Evolutionary conservation across 2,329 filamentous ascomycete genomes (phyloP), one percentile per base, ranked within the genome.

Genomic region (Emmonsiellopsis sp.): DNA sequence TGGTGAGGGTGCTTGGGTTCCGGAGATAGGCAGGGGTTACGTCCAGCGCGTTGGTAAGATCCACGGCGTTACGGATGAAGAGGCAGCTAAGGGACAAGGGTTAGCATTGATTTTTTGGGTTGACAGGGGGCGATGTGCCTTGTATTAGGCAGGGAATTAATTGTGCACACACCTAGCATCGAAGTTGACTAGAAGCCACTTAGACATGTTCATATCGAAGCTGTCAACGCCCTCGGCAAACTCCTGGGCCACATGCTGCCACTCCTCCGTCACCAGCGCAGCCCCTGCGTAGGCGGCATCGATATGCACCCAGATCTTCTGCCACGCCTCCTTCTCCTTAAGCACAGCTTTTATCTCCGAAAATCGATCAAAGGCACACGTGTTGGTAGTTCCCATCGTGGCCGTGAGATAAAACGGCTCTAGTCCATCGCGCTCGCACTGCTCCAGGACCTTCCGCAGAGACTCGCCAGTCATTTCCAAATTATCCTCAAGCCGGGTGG

Each of bases 171-270:
- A 74, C 72, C 72, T 75, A 3, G 81, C 81, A 64, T 97, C 92
- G 64, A 96, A 96, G 71, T 95, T 95, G 54, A 89, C 90, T 15
- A 96, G 82, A 47, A 96, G 78, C 92, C 92, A 96, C 75, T 97
- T 97, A 78, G 96, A 91, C 81, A 95, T 87, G 76, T 96, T 97
- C 75, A 92, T 83, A 71, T 95, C 85, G 79, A 95, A 95, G 59
- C 85, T 90, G 74, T 95, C 87, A 66, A 95, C 90, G 20, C 76
- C 72, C 1, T 76, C 73, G 0, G 65, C 65, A 50, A 92, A 78
- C 7, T 81, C 73, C 20, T 74, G 65, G 1, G 84, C 77, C 49
- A 89, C 77, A 60, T 85, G 78, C 58, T 89, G 86, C 70, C 87
- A 86, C 68, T 95, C 89, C 2, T 89, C 86, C 20, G 87, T 84